Base-by-base conservation (phyloP, 257 asterid species). In the Gynochthodes officinalis region DNA sequence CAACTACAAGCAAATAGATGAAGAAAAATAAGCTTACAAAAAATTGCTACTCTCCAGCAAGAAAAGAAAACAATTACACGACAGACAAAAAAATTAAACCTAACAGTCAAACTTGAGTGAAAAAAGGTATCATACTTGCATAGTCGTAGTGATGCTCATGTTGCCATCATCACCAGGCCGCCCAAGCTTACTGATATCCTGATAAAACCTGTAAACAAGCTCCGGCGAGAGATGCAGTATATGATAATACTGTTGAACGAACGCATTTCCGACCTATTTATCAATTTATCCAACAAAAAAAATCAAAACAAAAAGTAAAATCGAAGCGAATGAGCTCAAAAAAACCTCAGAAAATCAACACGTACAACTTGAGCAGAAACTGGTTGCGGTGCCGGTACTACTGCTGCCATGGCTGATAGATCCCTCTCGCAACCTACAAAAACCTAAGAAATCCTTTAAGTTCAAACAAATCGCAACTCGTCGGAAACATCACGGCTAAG, bases 231-330 rank as follows among this genome's bases (percentile, higher is more conserved):
- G 89, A 71, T 85, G 92, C 84, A 94, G 87, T 76, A 91, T 85
- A 57, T 86, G 90, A 77, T 94, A 94, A 73, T 94, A 94, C 85
- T 94, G 97, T 81, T 88, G 88, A 73, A 85, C 98, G 55, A 94
- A 94, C 2, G 96, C 98, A 60, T 91, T 86, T 32, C 96, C 99
- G 39, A 94, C 97, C 99, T 94, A 76, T 21, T 44, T 54, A 42
- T 39, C 67, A 50, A 64, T 35, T 37, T 2, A 13, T 9, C 33
- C 25, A 16, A 16, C 15, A 37, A 65, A 18, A 50, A 15, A 58
- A 57, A 13, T 19, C 28, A 4, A 68, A 8, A 57, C 59, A 69
- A 59, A 59, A 21, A 8, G 6, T 53, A n/a, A 13, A 52, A 39
- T 27, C 2, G 8, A 23, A 23, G 49, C 27, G 11, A 64, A 33